Percentiles rank a stretch among this genome's conserved stretches.
phyloP scores from a whole-genome alignment of 1,284 basidiomycete genomes.

The Lignosus rhinocerotis region DNA sequence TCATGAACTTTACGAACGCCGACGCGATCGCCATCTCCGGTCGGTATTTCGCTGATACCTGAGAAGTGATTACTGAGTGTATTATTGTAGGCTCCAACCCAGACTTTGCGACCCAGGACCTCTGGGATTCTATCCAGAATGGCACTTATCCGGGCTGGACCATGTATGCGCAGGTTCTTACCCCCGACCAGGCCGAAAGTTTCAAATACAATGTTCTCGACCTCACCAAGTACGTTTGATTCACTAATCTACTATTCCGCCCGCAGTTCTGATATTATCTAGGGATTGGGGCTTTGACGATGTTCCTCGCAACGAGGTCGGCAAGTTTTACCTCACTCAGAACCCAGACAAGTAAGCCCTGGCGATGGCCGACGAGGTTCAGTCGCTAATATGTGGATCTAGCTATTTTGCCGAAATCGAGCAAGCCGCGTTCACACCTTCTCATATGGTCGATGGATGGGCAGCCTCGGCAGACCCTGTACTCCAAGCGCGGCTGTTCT shows the following conservation, averaged over 20 bases:
- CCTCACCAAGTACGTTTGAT: conserved; percentile 67
- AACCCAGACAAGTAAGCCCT: conserved; percentile 64
- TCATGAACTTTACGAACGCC: conserved; percentile 45
- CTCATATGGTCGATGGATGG: conserved; percentile 60
- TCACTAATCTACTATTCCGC: not conserved
- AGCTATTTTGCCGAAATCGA: conserved; percentile 83
- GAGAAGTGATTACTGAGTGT: conserved; percentile 51
- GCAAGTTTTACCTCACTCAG: conserved; percentile 84
- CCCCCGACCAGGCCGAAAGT: conserved; percentile 79
- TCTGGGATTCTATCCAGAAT: conserved; percentile 80
- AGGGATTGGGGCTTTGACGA: conserved; percentile 37
- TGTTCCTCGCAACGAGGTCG: conserved; percentile 73
- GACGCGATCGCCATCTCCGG: conserved; percentile 67
- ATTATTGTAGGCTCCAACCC: conserved; percentile 63
- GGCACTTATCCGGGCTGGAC: conserved; percentile 81
- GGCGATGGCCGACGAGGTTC: not conserved
- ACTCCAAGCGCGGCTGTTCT: conserved; percentile 45
- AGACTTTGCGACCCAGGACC: conserved; percentile 75
- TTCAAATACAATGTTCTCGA: conserved; percentile 83
- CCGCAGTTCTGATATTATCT: not conserved
- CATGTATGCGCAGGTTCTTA: conserved; percentile 85
- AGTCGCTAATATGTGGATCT: not conserved
- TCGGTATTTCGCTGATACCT: conserved; percentile 36
- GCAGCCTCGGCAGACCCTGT: conserved; percentile 46
- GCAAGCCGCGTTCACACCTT: conserved; percentile 84